These are phyloP conservation scores for Hypoxylon intermedium DNA, from an alignment of 495 filamentous ascomycete species.

Conservation along the genomic window DNA sequence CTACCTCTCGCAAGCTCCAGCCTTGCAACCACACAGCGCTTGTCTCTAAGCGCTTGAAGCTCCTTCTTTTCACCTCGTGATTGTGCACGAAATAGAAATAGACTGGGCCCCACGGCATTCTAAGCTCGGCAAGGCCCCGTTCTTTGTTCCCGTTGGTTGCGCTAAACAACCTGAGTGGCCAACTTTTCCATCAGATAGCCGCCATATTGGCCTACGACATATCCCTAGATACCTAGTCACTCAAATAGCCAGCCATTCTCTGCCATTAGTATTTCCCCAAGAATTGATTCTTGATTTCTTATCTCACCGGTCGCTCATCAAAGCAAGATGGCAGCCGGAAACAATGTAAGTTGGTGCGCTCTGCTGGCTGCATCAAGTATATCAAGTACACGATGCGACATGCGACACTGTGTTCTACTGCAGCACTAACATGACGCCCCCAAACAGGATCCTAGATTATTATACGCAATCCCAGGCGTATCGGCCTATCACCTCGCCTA, in stretches of 20 bases:
- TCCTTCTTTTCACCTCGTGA: slow-evolving; percentile 10
- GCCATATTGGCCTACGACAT: neutral
- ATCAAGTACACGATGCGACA: slow-evolving; percentile 9
- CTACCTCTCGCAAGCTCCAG: slow-evolving; percentile 14
- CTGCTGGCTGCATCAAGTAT: no score
- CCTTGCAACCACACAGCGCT: slow-evolving; percentile 38
- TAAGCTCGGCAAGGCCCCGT: neutral
- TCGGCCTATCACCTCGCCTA: slow-evolving; percentile 86
- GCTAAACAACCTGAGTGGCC: slow-evolving; percentile 4
- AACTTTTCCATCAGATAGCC: slow-evolving; percentile 7
- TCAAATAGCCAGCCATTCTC: slow-evolving; percentile 9
- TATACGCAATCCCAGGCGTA: slow-evolving; percentile 86
- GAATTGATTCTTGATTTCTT: slow-evolving; percentile 1
- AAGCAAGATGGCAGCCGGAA: slow-evolving; percentile 56
- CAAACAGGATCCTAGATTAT: slow-evolving; percentile 72
- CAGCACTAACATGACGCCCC: slow-evolving; percentile 16
- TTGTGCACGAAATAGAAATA: slow-evolving; percentile 31
- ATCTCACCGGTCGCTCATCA: neutral
- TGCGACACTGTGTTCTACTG: slow-evolving; percentile 13
- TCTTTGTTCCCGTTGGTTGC: slow-evolving; percentile 26
- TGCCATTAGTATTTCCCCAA: no score
- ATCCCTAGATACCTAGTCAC: neutral
- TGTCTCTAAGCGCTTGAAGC: slow-evolving; percentile 33
- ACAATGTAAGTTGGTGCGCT: slow-evolving; percentile 53
- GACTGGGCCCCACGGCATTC: neutral